Percentiles rank a stretch among this genome's conserved stretches.
These are phyloP conservation scores for Fusarium sororula DNA, from an alignment of 2,329 filamentous ascomycete genomes.

Conservation along the genomic window DNA sequence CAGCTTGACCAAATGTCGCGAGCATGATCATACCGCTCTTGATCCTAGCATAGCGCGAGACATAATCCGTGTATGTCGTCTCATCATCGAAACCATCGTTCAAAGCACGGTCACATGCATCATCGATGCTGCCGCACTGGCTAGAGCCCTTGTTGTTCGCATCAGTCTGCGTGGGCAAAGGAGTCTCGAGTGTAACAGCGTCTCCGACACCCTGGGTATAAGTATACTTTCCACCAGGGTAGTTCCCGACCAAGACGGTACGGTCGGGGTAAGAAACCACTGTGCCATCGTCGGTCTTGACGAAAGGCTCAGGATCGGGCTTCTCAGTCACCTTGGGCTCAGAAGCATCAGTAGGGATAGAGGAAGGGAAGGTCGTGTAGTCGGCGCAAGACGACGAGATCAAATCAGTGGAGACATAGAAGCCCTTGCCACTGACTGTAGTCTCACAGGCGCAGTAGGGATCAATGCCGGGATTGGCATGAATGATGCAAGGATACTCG, in stretches of 20 bases:
- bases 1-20: constrained; percentile 17
- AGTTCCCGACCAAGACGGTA: not conserved
- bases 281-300: constrained; percentile 7
- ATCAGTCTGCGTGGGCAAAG: constrained; percentile 6
- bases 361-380: constrained; percentile 15
- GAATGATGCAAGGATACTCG: constrained; percentile 2
- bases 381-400: constrained; percentile 2
- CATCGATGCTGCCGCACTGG: constrained; percentile 23
- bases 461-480: not conserved
- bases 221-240: constrained; percentile 6
- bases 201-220: constrained; percentile 7
- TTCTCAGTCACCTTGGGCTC: constrained; percentile 3
- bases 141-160: constrained; percentile 28
- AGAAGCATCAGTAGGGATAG: not conserved
- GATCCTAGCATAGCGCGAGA: constrained; percentile 9
- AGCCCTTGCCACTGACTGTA: not conserved
- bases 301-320: not conserved
- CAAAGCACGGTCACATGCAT: constrained; percentile 24
- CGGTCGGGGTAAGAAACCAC: constrained; percentile 16
- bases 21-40: constrained; percentile 3
- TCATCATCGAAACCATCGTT: constrained; percentile 12
- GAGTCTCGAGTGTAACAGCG: not conserved
- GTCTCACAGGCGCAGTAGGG: constrained; percentile 4
- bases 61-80: constrained; percentile 13
- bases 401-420: not conserved